Evolutionary conservation across 2,329 filamentous ascomycete genomes (phyloP).

Genomic region (Fusarium tjaetaba): DNA sequence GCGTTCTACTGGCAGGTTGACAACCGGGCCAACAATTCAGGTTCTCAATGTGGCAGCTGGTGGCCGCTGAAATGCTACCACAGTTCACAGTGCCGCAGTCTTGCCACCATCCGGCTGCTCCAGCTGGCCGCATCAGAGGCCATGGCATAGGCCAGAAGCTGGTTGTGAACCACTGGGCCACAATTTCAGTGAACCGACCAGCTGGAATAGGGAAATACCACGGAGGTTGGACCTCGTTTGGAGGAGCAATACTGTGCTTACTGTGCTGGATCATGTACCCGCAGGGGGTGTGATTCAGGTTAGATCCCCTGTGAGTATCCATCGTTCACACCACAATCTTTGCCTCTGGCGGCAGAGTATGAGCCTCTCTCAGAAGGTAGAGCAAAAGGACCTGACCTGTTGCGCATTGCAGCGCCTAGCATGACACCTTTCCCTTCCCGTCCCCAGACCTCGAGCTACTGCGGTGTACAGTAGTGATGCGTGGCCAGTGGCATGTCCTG

Average conservation of each 20-base stretch:
- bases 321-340: constrained; percentile 20
- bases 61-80: constrained; percentile 15
- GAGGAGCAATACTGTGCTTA: constrained; percentile 23
- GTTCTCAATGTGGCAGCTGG: constrained; percentile 25
- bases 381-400: constrained; percentile 31
- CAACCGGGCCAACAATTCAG: constrained; percentile 7
- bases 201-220: constrained; percentile 38
- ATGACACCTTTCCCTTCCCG: constrained; percentile 39
- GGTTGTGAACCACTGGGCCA: not conserved
- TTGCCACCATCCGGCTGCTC: constrained; percentile 20
- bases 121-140: constrained; percentile 10
- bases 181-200: constrained; percentile 24
- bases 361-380: not conserved
- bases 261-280: constrained; percentile 18
- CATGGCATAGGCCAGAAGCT: not conserved
- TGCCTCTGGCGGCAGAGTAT: constrained; percentile 12
- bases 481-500: constrained; percentile 11
- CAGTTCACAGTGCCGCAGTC: constrained; percentile 17
- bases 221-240: constrained; percentile 31
- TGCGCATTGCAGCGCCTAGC: not conserved
- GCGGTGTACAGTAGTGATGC: constrained; percentile 9
- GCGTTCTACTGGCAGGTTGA: constrained; percentile 7
- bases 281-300: constrained; percentile 30
- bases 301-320: constrained; percentile 31
- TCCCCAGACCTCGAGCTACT: constrained; percentile 35